Evolutionary conservation across 208 protist genomes (phyloP), one percentile per base, ranked within the genome.

Genomic region (Lotmaria passim): DNA sequence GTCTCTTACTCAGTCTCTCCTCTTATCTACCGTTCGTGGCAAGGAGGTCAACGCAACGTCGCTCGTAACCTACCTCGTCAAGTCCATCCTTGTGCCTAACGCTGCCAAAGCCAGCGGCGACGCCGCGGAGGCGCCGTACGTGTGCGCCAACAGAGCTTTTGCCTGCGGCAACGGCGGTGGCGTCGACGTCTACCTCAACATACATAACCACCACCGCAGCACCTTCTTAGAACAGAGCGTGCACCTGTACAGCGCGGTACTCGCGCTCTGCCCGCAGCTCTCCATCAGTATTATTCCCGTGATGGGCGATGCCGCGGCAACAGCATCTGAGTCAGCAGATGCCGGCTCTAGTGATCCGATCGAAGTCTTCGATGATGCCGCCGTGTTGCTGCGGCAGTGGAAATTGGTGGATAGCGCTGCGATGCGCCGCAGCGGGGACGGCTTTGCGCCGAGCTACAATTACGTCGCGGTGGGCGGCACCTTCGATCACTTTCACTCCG

Each of bases 391-490:
- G 70, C 59, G 24, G 12, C 21, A 69, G 52, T 69, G 53, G 70
- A 39, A 30, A 23, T 12, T 79, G 14, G 28, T 79, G 15, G 67
- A 79, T 47, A 46, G 39, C 43, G 41, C 33, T 12, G 43, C 38
- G 4, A 61, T 72, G 36, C 52, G 48, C 7, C 61, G 63, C 24
- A 38, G 55, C 19, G 55, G 28, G 41, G 55, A 60, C 0, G 89
- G 79, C 19, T 96, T 94, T 59, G 26, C 66, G 23, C 88, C 84
- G 0, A 34, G 82, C 30, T 96, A 91, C 74, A 67, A 70, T 15
- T 82, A 90, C 71, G 90, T 96, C 10, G 93, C 89, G 12, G 79
- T 97, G 26, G 93, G 93, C 21, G 93, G 93, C 44, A 97, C 93
- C 19, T 97, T 97, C 66, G 93, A 97, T 58, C 89, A 86, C 39